Evolutionary conservation across 2,329 filamentous ascomycete species (phyloP).

Genomic region (Sodiomyces alkalinus): DNA sequence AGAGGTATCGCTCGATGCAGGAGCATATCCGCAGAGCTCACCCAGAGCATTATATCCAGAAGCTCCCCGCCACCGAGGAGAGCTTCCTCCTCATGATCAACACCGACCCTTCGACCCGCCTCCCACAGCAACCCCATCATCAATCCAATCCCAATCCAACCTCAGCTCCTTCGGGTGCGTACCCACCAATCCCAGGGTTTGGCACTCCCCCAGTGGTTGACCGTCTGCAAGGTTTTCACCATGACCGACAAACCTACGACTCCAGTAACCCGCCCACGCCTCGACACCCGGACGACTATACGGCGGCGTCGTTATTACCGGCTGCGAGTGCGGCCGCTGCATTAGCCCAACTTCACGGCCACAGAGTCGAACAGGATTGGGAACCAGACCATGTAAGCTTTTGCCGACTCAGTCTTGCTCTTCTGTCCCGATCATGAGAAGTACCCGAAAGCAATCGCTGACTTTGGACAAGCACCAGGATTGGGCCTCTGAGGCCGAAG

Average conservation of each 20-base stretch:
- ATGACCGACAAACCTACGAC: constrained; percentile 51
- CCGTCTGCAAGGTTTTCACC: constrained; percentile 31
- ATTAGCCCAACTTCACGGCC: constrained; percentile 65
- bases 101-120: constrained; percentile 63
- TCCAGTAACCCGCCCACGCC: constrained; percentile 54
- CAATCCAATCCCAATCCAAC: constrained; percentile 17
- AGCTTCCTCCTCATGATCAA: constrained; percentile 96
- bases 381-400: constrained; percentile 59
- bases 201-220: constrained; percentile 11
- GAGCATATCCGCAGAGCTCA: constrained; percentile 97
- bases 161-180: constrained; percentile 8
- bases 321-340: constrained; percentile 71
- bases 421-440: too few relatives aligned
- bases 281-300: constrained; percentile 48
- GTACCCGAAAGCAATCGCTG: constrained; percentile 3
- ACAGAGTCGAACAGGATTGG: constrained; percentile 62
- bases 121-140: constrained; percentile 21
- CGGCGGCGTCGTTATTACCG: constrained; percentile 39
- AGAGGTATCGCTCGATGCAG: constrained; percentile 96
- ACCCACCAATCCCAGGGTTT: constrained; percentile 8
- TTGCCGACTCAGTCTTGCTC: too few relatives aligned
- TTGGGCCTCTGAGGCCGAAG: constrained; percentile 57
- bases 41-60: constrained; percentile 92
- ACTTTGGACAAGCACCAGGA: constrained; percentile 32
- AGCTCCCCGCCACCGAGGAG: constrained; percentile 94